Conservation (phyloP, 805 yeast species). For the Nakazawaea laoshanensis region DNA sequence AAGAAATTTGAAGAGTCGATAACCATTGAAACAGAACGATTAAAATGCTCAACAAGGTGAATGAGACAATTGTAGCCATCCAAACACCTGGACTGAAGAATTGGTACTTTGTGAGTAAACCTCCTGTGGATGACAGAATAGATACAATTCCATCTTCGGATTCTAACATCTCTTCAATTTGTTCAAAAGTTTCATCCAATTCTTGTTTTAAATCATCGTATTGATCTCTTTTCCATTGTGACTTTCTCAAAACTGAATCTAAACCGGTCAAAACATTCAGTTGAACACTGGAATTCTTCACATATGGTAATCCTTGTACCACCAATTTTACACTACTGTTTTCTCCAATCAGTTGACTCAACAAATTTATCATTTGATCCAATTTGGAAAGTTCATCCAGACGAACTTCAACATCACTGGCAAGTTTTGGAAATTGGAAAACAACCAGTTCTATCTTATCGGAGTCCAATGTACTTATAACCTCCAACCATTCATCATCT, state of each 20-base stretch:
- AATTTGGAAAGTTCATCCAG: neutral
- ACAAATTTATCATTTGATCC: conserved; percentile 8
- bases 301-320: conserved; percentile 27
- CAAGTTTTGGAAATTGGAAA: conserved; percentile 9
- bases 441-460: conserved; percentile 7
- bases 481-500: conserved; percentile 7
- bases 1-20: conserved; percentile 62
- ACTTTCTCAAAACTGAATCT: no score
- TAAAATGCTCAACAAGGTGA: conserved; percentile 49
- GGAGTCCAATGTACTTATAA: conserved; percentile 2
- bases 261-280: neutral
- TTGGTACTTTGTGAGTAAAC: conserved; percentile 55
- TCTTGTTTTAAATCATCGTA: conserved; percentile 20
- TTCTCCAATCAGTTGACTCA: conserved; percentile 6
- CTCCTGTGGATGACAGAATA: conserved; percentile 11
- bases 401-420: neutral
- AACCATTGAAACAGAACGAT: conserved; percentile 66
- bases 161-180: conserved; percentile 18
- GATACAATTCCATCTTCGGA: conserved; percentile 13
- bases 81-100: conserved; percentile 78
- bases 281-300: conserved; percentile 10
- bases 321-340: conserved; percentile 14
- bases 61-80: conserved; percentile 62
- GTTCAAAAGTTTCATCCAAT: conserved; percentile 21
- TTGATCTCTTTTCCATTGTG: no score